These are phyloP conservation scores for Gossypium stocksii DNA, from an alignment of 345 rosid genomes.

Conservation along the genomic window DNA sequence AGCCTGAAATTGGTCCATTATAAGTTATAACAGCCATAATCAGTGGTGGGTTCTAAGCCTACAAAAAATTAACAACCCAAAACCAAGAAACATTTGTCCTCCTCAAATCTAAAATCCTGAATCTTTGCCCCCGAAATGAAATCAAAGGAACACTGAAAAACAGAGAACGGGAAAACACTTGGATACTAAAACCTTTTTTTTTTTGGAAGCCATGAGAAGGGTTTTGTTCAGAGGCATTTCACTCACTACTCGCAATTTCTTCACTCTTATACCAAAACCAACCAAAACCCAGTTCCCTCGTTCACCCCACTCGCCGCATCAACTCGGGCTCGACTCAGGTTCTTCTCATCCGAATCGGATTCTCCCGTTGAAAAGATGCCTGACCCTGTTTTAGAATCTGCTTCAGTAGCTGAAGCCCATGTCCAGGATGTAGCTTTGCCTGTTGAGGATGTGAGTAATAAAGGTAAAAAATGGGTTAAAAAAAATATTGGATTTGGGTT, in stretches of 20 bases:
- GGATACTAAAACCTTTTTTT: background rate
- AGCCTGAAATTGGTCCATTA: too few relatives aligned
- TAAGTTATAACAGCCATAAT: too few relatives aligned
- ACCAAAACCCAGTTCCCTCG: background rate
- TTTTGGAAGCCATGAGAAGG: conserved; percentile 29
- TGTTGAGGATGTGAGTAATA: background rate
- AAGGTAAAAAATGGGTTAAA: background rate
- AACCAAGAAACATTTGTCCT: background rate
- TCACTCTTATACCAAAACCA: conserved; percentile 6
- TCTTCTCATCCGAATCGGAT: conserved; percentile 44
- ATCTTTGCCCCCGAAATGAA: background rate
- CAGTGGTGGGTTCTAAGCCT: background rate
- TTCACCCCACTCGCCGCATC: conserved; percentile 16
- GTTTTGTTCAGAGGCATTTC: conserved; percentile 28
- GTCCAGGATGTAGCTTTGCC: background rate
- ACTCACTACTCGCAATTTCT: conserved; percentile 22
- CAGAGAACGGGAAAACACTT: background rate
- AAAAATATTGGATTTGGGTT: background rate
- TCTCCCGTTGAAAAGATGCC: conserved; percentile 24
- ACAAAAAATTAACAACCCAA: background rate
- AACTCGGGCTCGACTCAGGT: conserved; percentile 24
- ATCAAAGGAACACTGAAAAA: background rate
- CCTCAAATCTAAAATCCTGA: background rate
- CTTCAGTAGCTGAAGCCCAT: background rate
- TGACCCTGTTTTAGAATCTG: conserved; percentile 20